phyloP scores from a whole-genome alignment of 148 eudicot species.

The Rhododendron griersonianum region DNA sequence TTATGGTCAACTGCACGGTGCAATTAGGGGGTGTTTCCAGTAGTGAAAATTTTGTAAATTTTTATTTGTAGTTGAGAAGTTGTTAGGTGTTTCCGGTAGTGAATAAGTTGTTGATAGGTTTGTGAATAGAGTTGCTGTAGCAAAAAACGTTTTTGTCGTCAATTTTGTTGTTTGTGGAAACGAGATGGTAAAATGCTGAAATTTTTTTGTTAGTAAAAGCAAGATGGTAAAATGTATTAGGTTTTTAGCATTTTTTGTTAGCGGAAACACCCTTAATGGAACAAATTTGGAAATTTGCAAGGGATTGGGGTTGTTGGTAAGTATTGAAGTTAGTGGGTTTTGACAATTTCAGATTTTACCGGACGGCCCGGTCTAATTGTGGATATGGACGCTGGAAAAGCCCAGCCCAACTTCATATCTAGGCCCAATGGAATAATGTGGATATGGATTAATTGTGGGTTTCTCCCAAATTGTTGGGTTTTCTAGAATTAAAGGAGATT shows the following conservation, averaged over 20 bases:
- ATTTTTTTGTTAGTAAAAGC: too few species aligned
- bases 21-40: neutral
- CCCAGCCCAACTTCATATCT: neutral
- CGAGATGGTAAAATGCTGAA: too few species aligned
- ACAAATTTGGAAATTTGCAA: neutral
- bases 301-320: too few species aligned
- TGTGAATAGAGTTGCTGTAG: too few species aligned
- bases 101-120: too few species aligned
- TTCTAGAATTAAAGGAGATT: neutral
- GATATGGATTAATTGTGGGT: neutral
- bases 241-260: too few species aligned
- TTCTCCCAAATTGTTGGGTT: neutral
- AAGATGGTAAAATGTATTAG: too few species aligned
- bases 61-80: too few species aligned
- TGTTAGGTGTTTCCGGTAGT: too few species aligned
- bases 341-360: neutral
- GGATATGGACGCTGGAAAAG: neutral
- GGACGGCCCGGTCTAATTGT: neutral
- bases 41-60: too few species aligned
- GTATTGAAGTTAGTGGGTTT: neutral
- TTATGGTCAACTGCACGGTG: neutral
- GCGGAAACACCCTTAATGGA: neutral
- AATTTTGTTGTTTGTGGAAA: too few species aligned
- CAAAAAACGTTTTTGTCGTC: too few species aligned
- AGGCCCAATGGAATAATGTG: neutral